Evolutionary conservation across 2,329 filamentous ascomycete genomes (phyloP), one percentile per base, ranked within the genome.

Genomic region (Aureobasidium sp.): DNA sequence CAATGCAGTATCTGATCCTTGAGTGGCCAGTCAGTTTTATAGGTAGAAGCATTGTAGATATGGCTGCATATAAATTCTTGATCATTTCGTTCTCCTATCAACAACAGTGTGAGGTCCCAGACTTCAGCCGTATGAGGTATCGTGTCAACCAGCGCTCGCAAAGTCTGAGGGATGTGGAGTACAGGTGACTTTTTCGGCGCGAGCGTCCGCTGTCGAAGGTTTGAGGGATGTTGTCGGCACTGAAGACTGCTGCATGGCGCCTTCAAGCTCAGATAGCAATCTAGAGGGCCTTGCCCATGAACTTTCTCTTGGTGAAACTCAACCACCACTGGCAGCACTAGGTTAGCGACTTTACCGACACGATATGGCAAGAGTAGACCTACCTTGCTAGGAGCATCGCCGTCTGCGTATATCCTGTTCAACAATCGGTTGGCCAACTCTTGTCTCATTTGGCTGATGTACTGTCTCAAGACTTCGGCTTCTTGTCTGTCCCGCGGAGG

Each of bases 281-380:
- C 73, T 68, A 76, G 64, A 76, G 66, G 58, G 77, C 72, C 85
- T 97, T 97, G 75, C 92, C 92, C 94, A 99, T 97, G 74, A 99
- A 99, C 85, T 97, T 97, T 79, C 94, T 87, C 87, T 97, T 97
- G 60, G 90, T 90, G 75, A 97, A 99, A 82, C 94, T 97, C 75
- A 99, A 78, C 94, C 94, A 99, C 90, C 93, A 97, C 86, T 95
- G 84, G 76, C 79, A n/a, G 3, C 5, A 12, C 84, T 17, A 44
- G n/a, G 62, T 73, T 64, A 74, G 72, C 67, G 62, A 36, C 41
- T n/a, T 12, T 22, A 27, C 29, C 44, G 29, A 12, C 7, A 17
- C 11, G 15, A 5, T 42, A 22, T 31, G 17, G 17, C 11, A 5
- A 5, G 9, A 17, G 47, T 45, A 22, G 11, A 45, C 74, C 68